phyloP scores from a whole-genome alignment of 768 basidiomycete species.

The Cubamyces lactineus region DNA sequence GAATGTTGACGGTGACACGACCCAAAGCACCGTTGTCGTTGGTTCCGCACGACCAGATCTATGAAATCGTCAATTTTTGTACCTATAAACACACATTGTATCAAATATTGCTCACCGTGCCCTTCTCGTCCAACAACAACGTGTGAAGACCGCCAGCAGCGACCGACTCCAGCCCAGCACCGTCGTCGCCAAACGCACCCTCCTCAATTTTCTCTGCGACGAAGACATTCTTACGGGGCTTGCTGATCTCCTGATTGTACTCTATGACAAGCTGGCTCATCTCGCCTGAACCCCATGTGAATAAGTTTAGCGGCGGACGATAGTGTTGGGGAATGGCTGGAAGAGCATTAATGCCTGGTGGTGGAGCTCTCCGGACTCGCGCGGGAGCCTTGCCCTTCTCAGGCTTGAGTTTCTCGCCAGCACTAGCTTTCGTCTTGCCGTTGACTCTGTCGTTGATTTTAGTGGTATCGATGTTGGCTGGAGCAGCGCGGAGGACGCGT shows the following conservation, averaged over 20 bases:
- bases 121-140: constrained; percentile 85
- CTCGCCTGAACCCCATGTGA: constrained; percentile 91
- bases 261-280: constrained; percentile 95
- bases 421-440: constrained; percentile 21
- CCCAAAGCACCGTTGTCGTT: constrained; percentile 92
- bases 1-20: constrained; percentile 66
- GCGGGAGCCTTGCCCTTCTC: constrained; percentile 17
- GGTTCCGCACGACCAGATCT: constrained; percentile 86
- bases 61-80: constrained; percentile 2
- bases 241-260: constrained; percentile 67
- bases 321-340: constrained; percentile 58
- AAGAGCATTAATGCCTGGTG: constrained; percentile 53
- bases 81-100: constrained; percentile 6
- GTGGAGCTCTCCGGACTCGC: constrained; percentile 16
- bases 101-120: constrained; percentile 64
- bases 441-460: constrained; percentile 5
- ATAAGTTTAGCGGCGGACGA: constrained; percentile 73
- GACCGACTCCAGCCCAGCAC: constrained; percentile 81
- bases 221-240: constrained; percentile 79
- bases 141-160: constrained; percentile 89
- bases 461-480: constrained; percentile 19
- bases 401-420: constrained; percentile 18
- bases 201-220: constrained; percentile 74
- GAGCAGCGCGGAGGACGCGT: constrained; percentile 23
- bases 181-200: constrained; percentile 67